phyloP scores from a whole-genome alignment of 2,329 filamentous ascomycete genomes.

The Escovopsis sp. region DNA sequence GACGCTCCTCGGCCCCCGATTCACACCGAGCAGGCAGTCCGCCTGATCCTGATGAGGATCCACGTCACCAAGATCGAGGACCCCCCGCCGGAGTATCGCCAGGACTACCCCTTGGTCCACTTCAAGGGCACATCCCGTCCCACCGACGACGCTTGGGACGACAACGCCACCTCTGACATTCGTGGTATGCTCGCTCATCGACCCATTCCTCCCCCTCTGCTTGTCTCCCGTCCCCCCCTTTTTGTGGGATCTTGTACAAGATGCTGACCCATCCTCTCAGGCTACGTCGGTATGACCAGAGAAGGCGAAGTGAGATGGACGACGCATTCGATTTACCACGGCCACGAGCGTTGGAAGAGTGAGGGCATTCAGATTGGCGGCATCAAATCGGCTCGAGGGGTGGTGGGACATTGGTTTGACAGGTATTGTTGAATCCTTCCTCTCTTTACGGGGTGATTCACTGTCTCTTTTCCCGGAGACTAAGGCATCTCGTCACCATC shows the following conservation, averaged over 20 bases:
- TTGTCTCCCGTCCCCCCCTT: no score
- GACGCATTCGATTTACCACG: slow-evolving; percentile 46
- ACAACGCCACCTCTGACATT: slow-evolving; percentile 52
- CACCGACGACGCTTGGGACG: slow-evolving; percentile 50
- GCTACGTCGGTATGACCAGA: slow-evolving; percentile 48
- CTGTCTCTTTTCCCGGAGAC: neutral
- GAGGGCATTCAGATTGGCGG: slow-evolving; percentile 66
- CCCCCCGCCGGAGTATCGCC: slow-evolving; percentile 42
- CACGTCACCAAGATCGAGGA: slow-evolving; percentile 45
- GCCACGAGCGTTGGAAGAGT: slow-evolving; percentile 59
- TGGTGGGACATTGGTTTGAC: slow-evolving; percentile 67
- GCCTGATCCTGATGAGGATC: slow-evolving; percentile 55
- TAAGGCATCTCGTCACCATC: no score
- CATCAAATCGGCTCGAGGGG: slow-evolving; percentile 45
- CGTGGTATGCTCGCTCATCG: slow-evolving; percentile 31
- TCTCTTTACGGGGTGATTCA: neutral
- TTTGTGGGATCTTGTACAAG: neutral
- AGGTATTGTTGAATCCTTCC: slow-evolving; percentile 28
- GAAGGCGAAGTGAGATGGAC: slow-evolving; percentile 66
- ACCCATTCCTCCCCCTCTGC: no score
- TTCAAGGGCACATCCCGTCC: slow-evolving; percentile 50
- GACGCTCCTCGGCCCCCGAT: slow-evolving; percentile 37
- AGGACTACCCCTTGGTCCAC: slow-evolving; percentile 48
- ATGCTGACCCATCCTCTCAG: slow-evolving; percentile 21
- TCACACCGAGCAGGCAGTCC: slow-evolving; percentile 49